Evolutionary conservation across 2,329 filamentous ascomycete genomes (phyloP).

Genomic region (Alternaria sp.): DNA sequence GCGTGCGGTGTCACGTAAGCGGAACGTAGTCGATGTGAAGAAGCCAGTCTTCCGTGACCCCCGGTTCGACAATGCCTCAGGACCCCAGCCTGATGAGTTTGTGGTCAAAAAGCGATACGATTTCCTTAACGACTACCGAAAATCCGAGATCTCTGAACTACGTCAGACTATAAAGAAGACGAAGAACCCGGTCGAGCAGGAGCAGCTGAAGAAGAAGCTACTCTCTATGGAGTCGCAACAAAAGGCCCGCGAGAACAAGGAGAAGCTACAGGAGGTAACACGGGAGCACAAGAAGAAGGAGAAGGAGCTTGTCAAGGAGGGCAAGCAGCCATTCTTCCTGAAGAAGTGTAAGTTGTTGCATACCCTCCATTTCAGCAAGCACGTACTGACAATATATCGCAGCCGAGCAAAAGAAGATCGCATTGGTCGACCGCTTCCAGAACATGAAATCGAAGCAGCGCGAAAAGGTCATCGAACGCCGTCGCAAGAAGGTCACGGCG

Average conservation of each 20-base stretch:
- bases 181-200: slow-evolving; percentile 70
- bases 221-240: slow-evolving; percentile 79
- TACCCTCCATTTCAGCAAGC: neutral
- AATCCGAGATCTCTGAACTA: slow-evolving; percentile 79
- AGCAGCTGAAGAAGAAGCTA: slow-evolving; percentile 73
- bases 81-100: slow-evolving; percentile 61
- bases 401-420: slow-evolving; percentile 85
- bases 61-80: slow-evolving; percentile 76
- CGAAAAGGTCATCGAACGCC: slow-evolving; percentile 82
- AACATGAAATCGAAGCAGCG: slow-evolving; percentile 85
- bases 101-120: slow-evolving; percentile 76
- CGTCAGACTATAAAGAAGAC: slow-evolving; percentile 69
- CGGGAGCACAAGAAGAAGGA: slow-evolving; percentile 80
- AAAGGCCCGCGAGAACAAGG: slow-evolving; percentile 72
- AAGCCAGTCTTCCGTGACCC: slow-evolving; percentile 76
- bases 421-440: slow-evolving; percentile 79
- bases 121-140: slow-evolving; percentile 87
- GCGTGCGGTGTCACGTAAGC: slow-evolving; percentile 79
- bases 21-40: slow-evolving; percentile 70
- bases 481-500: slow-evolving; percentile 84
- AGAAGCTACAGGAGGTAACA: slow-evolving; percentile 72
- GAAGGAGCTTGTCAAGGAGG: slow-evolving; percentile 82
- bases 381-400: slow-evolving; percentile 21
- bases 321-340: slow-evolving; percentile 91
- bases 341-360: slow-evolving; percentile 67